Evolutionary conservation across 169 alveolate genomes (phyloP).

Genomic region (Cryptosporidium muris): DNA sequence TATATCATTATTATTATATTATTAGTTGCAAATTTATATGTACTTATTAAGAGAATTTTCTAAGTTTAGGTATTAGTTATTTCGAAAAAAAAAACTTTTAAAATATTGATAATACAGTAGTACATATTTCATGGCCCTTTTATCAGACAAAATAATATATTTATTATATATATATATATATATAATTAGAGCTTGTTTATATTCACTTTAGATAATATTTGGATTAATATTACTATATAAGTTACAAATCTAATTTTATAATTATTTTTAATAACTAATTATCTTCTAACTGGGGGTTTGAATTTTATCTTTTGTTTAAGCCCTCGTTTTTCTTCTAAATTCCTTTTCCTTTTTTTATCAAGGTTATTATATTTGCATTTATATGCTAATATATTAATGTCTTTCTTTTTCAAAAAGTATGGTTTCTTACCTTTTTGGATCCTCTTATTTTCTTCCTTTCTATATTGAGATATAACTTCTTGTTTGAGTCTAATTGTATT

Average conservation of each 20-base stretch:
- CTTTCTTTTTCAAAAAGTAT: constrained; percentile 45
- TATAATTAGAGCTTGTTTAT: background rate
- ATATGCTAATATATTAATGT: constrained; percentile 22
- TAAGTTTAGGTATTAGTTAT: background rate
- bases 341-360: constrained; percentile 5
- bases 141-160: background rate
- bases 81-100: background rate
- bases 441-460: constrained; percentile 49
- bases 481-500: constrained; percentile 30
- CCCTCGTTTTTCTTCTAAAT: constrained; percentile 19
- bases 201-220: background rate
- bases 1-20: constrained; percentile 32
- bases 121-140: background rate
- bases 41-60: constrained; percentile 11
- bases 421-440: constrained; percentile 57
- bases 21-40: constrained; percentile 51
- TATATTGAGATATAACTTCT: constrained; percentile 28
- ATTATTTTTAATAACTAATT: background rate
- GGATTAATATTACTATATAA: background rate
- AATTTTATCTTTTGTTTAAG: constrained; percentile 23
- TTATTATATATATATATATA: background rate
- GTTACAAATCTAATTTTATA: no score
- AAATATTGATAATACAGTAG: background rate
- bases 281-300: constrained; percentile 11
- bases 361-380: constrained; percentile 39